Base-by-base conservation (phyloP, 352 stramenopile species). In the Globisporangium alternatum region DNA sequence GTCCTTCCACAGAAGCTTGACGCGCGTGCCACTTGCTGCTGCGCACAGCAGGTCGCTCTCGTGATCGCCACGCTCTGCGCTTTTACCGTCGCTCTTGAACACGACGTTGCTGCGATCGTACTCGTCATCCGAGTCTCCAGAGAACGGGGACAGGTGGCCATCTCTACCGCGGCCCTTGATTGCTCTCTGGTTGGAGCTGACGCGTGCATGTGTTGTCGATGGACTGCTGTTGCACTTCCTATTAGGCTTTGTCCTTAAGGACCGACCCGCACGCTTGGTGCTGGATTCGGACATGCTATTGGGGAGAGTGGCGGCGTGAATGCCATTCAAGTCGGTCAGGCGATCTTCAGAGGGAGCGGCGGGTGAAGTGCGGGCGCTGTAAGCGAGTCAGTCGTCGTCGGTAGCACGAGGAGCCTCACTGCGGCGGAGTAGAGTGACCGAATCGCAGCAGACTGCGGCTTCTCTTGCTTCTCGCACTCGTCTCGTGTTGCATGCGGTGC, bases 1-100 rank as follows among this genome's bases (percentile, higher is more conserved):
- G 8, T 61, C 62, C 31, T 55, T 60, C 62, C 62, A 68, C 10
- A 68, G 45, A 5, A 64, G 39, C 45, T 64, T 68, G 22, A 68
- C 62, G 9, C 55, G 54, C 39, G 55, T 53, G 39, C 56, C 44
- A 22, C 41, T 47, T 44, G 56, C 5, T 28, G 22, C 19, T 15
- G 28, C 56, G 25, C 15, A 9, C 9, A 55, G 17, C 13, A 47
- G n/a, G 22, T 28, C 31, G 13, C 5, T 43, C 5, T 45, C n/a
- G 13, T 3, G 17, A 22, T 52, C 55, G n/a, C 41, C 55, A 52
- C 37, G 28, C 30, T 60, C 54, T 31, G 22, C 9, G 5, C 13
- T 17, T 10, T 6, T 7, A 8, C 21, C 48, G 13, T 28, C 43
- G 41, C 17, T 48, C 55, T 22, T 51, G 33, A 63, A 54, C 12